Percentiles rank a stretch among this genome's conserved stretches.
Conservation (phyloP, 2,329 filamentous ascomycete genomes). For the Hysterium pulicare region DNA sequence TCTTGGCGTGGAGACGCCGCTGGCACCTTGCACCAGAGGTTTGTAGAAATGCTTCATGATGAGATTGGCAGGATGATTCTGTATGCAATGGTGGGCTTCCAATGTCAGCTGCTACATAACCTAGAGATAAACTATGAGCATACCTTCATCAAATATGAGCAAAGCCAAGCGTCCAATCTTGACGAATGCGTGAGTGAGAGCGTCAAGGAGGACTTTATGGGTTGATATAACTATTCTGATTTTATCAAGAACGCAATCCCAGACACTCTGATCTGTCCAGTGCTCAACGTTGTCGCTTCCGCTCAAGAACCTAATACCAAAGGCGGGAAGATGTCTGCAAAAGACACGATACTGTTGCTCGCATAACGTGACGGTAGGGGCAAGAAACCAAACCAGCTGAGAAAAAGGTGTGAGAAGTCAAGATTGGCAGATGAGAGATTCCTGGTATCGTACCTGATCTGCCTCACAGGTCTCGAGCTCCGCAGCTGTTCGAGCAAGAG, state of each 20-base stretch:
- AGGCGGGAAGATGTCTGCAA: constrained; percentile 38
- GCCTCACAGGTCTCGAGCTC: constrained; percentile 40
- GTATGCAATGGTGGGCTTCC: constrained; percentile 70
- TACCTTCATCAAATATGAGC: constrained; percentile 81
- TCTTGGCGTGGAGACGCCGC: constrained; percentile 50
- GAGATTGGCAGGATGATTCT: constrained; percentile 60
- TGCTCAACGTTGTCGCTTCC: constrained; percentile 68
- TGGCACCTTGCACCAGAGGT: constrained; percentile 33
- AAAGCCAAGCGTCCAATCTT: constrained; percentile 61
- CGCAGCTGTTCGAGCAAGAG: constrained; percentile 42
- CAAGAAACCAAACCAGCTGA: constrained; percentile 46
- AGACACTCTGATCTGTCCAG: constrained; percentile 66
- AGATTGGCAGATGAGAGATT: neutral
- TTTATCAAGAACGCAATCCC: constrained; percentile 64
- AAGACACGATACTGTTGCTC: constrained; percentile 43
- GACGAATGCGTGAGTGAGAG: constrained; percentile 71
- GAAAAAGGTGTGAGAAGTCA: neutral
- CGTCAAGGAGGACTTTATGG: constrained; percentile 70
- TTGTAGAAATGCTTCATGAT: constrained; percentile 75
- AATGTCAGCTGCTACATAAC: constrained; percentile 2
- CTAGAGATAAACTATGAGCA: constrained; percentile 10
- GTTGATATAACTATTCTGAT: constrained; percentile 75
- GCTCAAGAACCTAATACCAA: constrained; percentile 60
- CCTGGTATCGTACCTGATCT: constrained; percentile 28
- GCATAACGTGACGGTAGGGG: constrained; percentile 45